These are phyloP conservation scores for Phoenix dactylifera DNA, from an alignment of 176 grass and related monocot genomes.

Conservation along the genomic window DNA sequence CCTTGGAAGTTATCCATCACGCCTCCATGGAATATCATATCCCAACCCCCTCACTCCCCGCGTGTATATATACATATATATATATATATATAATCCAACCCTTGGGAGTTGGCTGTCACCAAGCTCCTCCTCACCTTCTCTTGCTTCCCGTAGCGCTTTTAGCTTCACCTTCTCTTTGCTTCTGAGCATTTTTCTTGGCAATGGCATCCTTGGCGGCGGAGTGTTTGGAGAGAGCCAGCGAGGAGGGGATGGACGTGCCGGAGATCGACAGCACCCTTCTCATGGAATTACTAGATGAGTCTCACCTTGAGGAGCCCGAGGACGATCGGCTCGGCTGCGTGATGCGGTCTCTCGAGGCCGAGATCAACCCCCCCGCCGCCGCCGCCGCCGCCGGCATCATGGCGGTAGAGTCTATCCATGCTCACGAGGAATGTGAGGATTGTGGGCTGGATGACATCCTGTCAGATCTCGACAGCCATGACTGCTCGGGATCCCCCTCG, in stretches of 20 bases:
- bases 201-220: neutral
- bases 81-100: no score
- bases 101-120: no score
- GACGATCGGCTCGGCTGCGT: conserved; percentile 6
- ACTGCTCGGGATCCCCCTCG: conserved; percentile 15
- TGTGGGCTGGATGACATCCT: conserved; percentile 53
- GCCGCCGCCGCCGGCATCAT: conserved; percentile 5
- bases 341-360: conserved; percentile 13
- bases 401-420: neutral
- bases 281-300: conserved; percentile 36
- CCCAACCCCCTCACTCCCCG: no score
- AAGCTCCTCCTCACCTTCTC: no score
- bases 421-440: conserved; percentile 52
- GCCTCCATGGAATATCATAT: no score
- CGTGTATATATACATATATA: no score
- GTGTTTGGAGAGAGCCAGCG: neutral
- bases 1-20: no score
- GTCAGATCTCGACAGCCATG: conserved; percentile 20
- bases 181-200: neutral
- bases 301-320: neutral
- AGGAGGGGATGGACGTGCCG: conserved; percentile 17
- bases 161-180: no score
- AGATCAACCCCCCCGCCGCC: conserved; percentile 2
- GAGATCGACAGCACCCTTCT: conserved; percentile 40
- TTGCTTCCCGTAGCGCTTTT: no score